Evolutionary conservation across 1,284 basidiomycete genomes (phyloP).

Genomic region (Exobasidium rhododendri): DNA sequence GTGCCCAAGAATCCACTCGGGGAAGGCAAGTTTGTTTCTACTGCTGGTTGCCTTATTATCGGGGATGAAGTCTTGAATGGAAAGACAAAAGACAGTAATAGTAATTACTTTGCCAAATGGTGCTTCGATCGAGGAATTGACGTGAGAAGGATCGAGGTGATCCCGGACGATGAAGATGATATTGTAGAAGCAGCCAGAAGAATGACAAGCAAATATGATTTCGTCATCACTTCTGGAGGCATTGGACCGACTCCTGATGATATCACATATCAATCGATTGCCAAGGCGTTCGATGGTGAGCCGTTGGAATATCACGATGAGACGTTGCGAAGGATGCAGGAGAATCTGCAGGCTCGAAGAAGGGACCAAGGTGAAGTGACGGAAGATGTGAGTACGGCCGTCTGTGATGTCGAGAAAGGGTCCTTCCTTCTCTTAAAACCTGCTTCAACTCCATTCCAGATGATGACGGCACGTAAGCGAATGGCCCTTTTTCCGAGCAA

Average conservation of each 20-base stretch:
- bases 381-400: slow-evolving; percentile 64
- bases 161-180: slow-evolving; percentile 82
- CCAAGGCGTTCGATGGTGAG: slow-evolving; percentile 68
- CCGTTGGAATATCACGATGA: slow-evolving; percentile 73
- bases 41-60: slow-evolving; percentile 45
- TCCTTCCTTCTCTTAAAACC: background rate
- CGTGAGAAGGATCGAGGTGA: slow-evolving; percentile 69
- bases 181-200: slow-evolving; percentile 81
- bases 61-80: slow-evolving; percentile 81
- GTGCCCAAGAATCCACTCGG: slow-evolving; percentile 36
- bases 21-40: slow-evolving; percentile 28
- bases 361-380: slow-evolving; percentile 64
- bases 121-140: slow-evolving; percentile 44
- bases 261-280: slow-evolving; percentile 83
- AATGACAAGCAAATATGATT: slow-evolving; percentile 64
- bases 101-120: slow-evolving; percentile 58
- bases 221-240: slow-evolving; percentile 35
- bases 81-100: slow-evolving; percentile 83
- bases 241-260: slow-evolving; percentile 52
- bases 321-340: slow-evolving; percentile 73
- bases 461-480: slow-evolving; percentile 41
- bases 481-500: slow-evolving; percentile 47
- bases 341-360: slow-evolving; percentile 64
- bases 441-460: slow-evolving; percentile 11
- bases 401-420: no score